phyloP scores from a whole-genome alignment of 2,329 filamentous ascomycete species.

The Aspergillus fructus region DNA sequence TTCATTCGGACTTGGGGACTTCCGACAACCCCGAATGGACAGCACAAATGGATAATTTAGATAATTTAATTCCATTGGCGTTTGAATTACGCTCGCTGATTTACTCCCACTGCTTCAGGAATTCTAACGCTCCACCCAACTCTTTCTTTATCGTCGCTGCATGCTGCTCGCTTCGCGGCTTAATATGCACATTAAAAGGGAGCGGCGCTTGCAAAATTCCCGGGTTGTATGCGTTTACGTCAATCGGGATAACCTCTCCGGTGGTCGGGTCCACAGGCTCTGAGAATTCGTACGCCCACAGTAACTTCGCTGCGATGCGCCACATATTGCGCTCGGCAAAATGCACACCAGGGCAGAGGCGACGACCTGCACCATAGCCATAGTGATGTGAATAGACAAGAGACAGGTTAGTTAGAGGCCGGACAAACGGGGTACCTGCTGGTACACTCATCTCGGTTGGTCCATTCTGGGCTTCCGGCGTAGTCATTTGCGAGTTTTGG shows the following conservation, averaged over 20 bases:
- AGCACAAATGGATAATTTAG: too few species aligned
- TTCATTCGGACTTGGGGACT: too few species aligned
- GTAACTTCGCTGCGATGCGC: constrained; percentile 25
- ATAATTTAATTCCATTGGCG: too few species aligned
- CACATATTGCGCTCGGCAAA: constrained; percentile 33
- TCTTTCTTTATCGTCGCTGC: background rate
- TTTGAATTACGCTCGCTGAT: too few species aligned
- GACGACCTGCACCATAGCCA: constrained; percentile 26
- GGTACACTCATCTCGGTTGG: constrained; percentile 32
- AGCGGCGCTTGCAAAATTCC: background rate
- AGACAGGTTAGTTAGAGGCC: background rate
- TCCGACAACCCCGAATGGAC: too few species aligned
- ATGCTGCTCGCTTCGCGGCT: background rate
- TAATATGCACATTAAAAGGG: background rate
- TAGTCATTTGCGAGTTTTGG: constrained; percentile 36
- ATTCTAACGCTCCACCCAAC: background rate
- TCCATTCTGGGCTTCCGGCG: constrained; percentile 32
- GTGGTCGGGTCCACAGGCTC: background rate
- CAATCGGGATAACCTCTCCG: background rate
- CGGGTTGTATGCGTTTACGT: background rate
- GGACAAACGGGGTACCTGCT: background rate
- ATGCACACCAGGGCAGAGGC: constrained; percentile 34
- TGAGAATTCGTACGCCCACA: constrained; percentile 32
- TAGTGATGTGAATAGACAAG: constrained; percentile 11
- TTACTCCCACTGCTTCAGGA: background rate